These are phyloP conservation scores for Sarcodon sp. DNA, from an alignment of 768 basidiomycete genomes.

Conservation along the genomic window DNA sequence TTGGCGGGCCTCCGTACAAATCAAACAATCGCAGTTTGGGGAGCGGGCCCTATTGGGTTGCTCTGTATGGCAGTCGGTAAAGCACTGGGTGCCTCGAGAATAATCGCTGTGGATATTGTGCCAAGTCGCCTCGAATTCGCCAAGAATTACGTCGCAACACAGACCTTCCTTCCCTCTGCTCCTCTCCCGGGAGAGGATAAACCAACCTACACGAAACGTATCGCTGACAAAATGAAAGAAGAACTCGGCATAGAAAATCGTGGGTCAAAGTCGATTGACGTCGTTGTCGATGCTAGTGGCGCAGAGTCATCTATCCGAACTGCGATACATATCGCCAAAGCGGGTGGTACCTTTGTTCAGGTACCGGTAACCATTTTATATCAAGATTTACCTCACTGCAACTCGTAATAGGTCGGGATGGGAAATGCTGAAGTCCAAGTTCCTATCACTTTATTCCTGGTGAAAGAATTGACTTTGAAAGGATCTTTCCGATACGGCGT, in stretches of 20 bases:
- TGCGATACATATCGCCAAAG: conserved; percentile 53
- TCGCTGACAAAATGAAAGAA: conserved; percentile 47
- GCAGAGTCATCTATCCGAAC: conserved; percentile 84
- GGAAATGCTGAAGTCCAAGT: conserved; percentile 61
- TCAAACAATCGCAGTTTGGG: conserved; percentile 69
- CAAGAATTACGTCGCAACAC: conserved; percentile 66
- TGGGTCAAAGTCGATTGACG: conserved; percentile 44
- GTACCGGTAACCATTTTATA: conserved; percentile 13
- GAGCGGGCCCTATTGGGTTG: conserved; percentile 70
- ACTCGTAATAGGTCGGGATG: conserved; percentile 56
- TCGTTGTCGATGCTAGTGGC: conserved; percentile 81
- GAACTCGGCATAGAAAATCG: conserved; percentile 50
- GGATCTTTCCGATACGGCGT: conserved; percentile 82
- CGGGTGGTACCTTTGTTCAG: conserved; percentile 61
- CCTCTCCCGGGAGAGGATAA: conserved; percentile 44
- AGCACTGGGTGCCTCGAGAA: conserved; percentile 69
- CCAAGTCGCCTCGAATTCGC: conserved; percentile 69
- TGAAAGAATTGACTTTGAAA: conserved; percentile 64
- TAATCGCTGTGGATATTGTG: conserved; percentile 71
- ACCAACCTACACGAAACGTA: conserved; percentile 53
- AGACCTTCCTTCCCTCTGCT: conserved; percentile 46
- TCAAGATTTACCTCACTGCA: conserved; percentile 8
- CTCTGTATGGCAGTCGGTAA: conserved; percentile 87
- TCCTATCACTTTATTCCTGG: conserved; percentile 48
- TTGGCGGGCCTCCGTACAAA: conserved; percentile 57